Evolutionary conservation across 1,284 basidiomycete species (phyloP).

Genomic region (Gomphus sp.): DNA sequence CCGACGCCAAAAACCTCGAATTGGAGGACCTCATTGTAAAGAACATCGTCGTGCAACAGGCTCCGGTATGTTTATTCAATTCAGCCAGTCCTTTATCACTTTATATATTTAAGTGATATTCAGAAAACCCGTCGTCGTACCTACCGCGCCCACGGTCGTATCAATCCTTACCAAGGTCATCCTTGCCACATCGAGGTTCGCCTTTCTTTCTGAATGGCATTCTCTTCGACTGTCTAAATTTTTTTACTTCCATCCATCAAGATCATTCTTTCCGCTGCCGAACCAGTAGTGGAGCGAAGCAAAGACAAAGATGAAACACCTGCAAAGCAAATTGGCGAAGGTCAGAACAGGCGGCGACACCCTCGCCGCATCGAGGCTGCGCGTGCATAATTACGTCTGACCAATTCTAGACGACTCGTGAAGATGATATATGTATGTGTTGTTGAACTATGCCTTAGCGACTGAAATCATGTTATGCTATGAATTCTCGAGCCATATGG

Average conservation of each 20-base stretch:
- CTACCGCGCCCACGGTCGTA: conserved; percentile 97
- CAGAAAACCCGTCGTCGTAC: conserved; percentile 99
- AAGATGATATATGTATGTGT: not conserved
- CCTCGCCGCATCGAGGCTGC: conserved; percentile 78
- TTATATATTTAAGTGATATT: conserved; percentile 8
- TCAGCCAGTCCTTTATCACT: not conserved
- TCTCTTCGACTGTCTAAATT: not conserved
- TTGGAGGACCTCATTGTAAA: conserved; percentile 90
- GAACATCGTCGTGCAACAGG: conserved; percentile 98
- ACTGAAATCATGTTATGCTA: not conserved
- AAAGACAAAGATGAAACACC: conserved; percentile 65
- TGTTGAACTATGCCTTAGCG: not conserved
- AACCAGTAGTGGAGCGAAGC: conserved; percentile 81
- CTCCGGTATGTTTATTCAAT: conserved; percentile 58
- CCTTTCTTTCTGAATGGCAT: not conserved
- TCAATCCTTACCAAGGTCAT: conserved; percentile 87
- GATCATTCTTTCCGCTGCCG: conserved; percentile 75
- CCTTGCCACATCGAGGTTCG: conserved; percentile 85
- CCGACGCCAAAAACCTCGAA: conserved; percentile 94
- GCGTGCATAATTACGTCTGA: conserved; percentile 24
- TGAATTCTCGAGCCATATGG: not conserved
- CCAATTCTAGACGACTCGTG: not conserved
- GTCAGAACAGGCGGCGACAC: conserved; percentile 73
- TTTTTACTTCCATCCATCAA: not conserved
- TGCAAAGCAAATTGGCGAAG: conserved; percentile 38